These are phyloP conservation scores for Waltergamsia citrina DNA, from an alignment of 2,329 filamentous ascomycete genomes.

Conservation along the genomic window DNA sequence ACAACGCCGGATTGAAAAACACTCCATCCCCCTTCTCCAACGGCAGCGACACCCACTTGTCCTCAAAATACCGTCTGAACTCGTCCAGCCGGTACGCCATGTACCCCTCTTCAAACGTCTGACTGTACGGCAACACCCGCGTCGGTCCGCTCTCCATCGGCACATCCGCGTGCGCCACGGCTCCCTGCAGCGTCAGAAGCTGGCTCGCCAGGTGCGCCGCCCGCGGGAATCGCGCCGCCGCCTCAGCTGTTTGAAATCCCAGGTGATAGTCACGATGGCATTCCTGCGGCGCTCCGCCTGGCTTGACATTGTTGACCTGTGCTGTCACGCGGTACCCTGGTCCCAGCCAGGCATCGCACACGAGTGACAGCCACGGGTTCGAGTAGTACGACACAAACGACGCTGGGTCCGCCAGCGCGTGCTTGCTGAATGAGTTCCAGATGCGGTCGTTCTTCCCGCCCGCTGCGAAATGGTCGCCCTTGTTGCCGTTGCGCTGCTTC, in stretches of 20 bases:
- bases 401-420: slow-evolving; percentile 37
- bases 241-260: slow-evolving; percentile 45
- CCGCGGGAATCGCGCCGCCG: slow-evolving; percentile 36
- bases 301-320: slow-evolving; percentile 54
- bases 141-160: slow-evolving; percentile 49
- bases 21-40: slow-evolving; percentile 47
- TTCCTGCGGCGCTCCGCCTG: slow-evolving; percentile 46
- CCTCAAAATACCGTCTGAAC: slow-evolving; percentile 44
- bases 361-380: slow-evolving; percentile 45
- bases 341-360: slow-evolving; percentile 48
- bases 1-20: slow-evolving; percentile 55
- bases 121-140: slow-evolving; percentile 50
- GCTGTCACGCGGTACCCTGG: slow-evolving; percentile 50
- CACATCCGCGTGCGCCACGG: slow-evolving; percentile 53
- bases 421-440: slow-evolving; percentile 59
- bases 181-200: slow-evolving; percentile 52
- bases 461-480: slow-evolving; percentile 53
- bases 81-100: slow-evolving; percentile 44
- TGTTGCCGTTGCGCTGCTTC: slow-evolving; percentile 17
- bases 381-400: slow-evolving; percentile 50
- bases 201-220: slow-evolving; percentile 44
- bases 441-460: slow-evolving; percentile 48
- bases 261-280: slow-evolving; percentile 56
- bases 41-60: slow-evolving; percentile 41
- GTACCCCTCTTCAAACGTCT: slow-evolving; percentile 46